phyloP scores from a whole-genome alignment of 306 rosid species.

The Begonia peltatifolia region DNA sequence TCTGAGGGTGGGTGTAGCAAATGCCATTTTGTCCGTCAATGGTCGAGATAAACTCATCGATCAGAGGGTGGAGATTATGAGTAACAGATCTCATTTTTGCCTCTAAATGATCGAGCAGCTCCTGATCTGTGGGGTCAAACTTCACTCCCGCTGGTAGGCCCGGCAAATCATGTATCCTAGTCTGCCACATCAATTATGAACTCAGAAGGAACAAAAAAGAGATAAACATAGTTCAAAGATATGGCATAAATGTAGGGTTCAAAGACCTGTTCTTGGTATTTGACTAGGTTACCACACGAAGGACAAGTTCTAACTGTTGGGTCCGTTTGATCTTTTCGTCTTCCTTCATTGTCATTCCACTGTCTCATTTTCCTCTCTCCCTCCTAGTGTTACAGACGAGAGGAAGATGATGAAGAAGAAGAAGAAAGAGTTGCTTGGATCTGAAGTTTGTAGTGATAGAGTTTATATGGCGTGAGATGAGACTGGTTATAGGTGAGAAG shows the following conservation, averaged over 20 bases:
- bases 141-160: constrained; percentile 75
- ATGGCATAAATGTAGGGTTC: background rate
- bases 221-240: background rate
- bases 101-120: constrained; percentile 63
- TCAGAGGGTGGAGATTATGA: constrained; percentile 49
- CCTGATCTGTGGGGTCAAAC: constrained; percentile 83
- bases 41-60: constrained; percentile 66
- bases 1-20: constrained; percentile 73
- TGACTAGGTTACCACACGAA: constrained; percentile 60
- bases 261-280: constrained; percentile 48
- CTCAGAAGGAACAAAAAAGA: background rate
- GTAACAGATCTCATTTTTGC: constrained; percentile 49
- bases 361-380: constrained; percentile 26
- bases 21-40: constrained; percentile 72
- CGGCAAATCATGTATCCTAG: constrained; percentile 40
- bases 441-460: constrained; percentile 28
- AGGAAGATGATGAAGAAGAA: constrained; percentile 9
- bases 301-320: constrained; percentile 37
- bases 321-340: constrained; percentile 22
- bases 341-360: constrained; percentile 32
- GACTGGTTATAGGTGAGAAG: constrained; percentile 42
- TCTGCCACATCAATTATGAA: background rate
- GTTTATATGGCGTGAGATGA: constrained; percentile 5
- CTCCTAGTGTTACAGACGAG: background rate
- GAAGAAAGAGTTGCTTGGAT: constrained; percentile 37